These are phyloP conservation scores for Alloteropsis angusta DNA, from an alignment of 202 grass and related monocot genomes.

Conservation along the genomic window DNA sequence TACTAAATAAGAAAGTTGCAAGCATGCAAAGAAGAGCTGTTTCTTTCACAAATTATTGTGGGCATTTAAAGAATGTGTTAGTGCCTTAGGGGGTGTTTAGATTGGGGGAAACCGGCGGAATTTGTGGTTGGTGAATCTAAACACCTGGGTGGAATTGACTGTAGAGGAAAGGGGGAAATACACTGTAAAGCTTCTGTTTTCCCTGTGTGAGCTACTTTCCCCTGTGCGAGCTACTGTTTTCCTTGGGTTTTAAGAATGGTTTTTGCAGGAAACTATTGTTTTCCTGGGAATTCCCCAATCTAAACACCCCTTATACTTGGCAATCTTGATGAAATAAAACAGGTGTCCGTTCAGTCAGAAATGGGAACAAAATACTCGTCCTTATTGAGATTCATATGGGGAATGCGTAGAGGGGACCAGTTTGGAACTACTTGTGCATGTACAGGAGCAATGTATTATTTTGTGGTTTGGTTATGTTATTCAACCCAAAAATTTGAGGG, in stretches of 20 bases:
- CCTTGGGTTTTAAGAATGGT: too few species aligned
- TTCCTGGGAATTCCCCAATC: too few species aligned
- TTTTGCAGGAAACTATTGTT: too few species aligned
- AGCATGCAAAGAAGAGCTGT: neutral
- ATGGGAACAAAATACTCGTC: neutral
- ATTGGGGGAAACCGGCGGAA: too few species aligned
- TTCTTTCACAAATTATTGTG: neutral
- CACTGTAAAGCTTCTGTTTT: too few species aligned
- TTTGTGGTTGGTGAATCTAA: too few species aligned
- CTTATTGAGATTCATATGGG: neutral
- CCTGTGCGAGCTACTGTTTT: too few species aligned
- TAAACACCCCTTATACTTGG: too few species aligned
- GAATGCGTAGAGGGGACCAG: neutral
- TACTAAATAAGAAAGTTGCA: neutral
- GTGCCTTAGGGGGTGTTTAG: too few species aligned
- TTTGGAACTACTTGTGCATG: neutral
- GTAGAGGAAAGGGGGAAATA: too few species aligned
- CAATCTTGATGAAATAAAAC: neutral
- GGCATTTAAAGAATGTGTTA: neutral
- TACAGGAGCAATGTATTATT: neutral
- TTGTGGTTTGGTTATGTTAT: neutral
- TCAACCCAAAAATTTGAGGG: neutral
- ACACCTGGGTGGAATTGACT: too few species aligned
- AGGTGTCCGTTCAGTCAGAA: neutral
- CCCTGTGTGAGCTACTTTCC: too few species aligned